Conservation (phyloP, 192 early-diverging fungal genomes). For the Umbelopsis sp. region DNA sequence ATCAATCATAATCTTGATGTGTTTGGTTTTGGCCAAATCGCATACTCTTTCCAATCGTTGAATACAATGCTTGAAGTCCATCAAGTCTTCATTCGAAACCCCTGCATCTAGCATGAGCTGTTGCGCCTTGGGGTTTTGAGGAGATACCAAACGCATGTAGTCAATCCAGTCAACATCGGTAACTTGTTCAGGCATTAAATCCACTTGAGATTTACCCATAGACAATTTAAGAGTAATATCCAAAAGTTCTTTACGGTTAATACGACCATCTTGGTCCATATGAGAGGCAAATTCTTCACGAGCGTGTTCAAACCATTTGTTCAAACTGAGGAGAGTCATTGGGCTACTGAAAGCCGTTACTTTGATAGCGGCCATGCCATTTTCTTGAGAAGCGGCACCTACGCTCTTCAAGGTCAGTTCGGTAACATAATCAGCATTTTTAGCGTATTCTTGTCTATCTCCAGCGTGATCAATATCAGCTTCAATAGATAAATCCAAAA, state of each 20-base stretch:
- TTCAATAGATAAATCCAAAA: constrained; percentile 87
- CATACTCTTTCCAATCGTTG: constrained; percentile 65
- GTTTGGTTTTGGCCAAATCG: constrained; percentile 58
- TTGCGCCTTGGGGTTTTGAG: constrained; percentile 1
- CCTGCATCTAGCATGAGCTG: neutral
- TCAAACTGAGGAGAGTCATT: constrained; percentile 56
- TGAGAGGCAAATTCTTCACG: constrained; percentile 41
- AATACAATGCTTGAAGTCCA: constrained; percentile 70
- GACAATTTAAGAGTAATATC: constrained; percentile 3
- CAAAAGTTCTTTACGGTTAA: neutral
- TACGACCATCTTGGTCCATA: constrained; percentile 20
- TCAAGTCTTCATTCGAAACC: constrained; percentile 37
- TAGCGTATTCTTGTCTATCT: constrained; percentile 30
- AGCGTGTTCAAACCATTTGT: constrained; percentile 45
- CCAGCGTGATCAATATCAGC: constrained; percentile 72
- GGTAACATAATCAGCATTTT: constrained; percentile 62
- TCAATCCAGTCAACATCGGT: constrained; percentile 18
- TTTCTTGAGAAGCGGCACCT: constrained; percentile 57
- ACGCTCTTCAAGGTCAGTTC: constrained; percentile 71
- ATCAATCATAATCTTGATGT: constrained; percentile 86
- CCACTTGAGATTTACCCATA: neutral
- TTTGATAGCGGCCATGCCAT: constrained; percentile 85
- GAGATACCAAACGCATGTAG: constrained; percentile 21
- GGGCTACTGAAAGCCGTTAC: constrained; percentile 85
- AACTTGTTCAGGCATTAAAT: constrained; percentile 3